Conservation (phyloP, 345 rosid species). For the Jatropha curcas region DNA sequence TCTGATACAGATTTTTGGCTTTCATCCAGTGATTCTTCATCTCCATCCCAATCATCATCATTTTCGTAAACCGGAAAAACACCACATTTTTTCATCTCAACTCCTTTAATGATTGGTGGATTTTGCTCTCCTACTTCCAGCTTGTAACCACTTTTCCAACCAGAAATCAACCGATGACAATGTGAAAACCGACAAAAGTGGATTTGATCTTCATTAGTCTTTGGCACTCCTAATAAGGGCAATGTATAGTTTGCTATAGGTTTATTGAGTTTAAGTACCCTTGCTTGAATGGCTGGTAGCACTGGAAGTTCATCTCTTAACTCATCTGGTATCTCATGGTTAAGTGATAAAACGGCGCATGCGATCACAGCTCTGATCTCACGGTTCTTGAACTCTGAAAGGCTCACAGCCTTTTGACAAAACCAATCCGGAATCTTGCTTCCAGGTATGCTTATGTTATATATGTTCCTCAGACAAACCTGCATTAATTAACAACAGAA, state of each 20-base stretch:
- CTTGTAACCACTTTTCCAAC: slow-evolving; percentile 36
- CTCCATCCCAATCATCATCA: slow-evolving; percentile 46
- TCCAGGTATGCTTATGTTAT: slow-evolving; percentile 57
- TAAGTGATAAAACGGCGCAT: slow-evolving; percentile 48
- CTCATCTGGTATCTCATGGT: slow-evolving; percentile 28
- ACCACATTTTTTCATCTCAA: slow-evolving; percentile 45
- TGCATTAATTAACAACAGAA: too few species aligned
- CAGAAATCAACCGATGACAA: slow-evolving; percentile 30
- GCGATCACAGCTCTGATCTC: slow-evolving; percentile 45
- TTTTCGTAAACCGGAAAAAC: slow-evolving; percentile 45
- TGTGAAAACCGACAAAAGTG: slow-evolving; percentile 50
- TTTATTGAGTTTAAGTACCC: slow-evolving; percentile 26
- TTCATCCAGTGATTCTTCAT: slow-evolving; percentile 41
- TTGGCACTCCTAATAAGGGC: slow-evolving; percentile 48
- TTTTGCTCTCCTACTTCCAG: slow-evolving; percentile 30
- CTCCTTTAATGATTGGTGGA: slow-evolving; percentile 29
- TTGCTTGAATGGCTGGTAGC: slow-evolving; percentile 41
- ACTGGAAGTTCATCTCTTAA: slow-evolving; percentile 31
- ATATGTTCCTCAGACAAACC: slow-evolving; percentile 47
- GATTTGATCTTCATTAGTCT: slow-evolving; percentile 46
- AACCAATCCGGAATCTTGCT: slow-evolving; percentile 59
- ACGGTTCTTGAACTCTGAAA: slow-evolving; percentile 37
- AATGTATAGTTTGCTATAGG: slow-evolving; percentile 7
- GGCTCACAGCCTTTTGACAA: slow-evolving; percentile 28
- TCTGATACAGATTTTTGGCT: slow-evolving; percentile 39